Percentiles rank a stretch among this genome's conserved stretches.
Conservation (phyloP, 805 yeast species). For the Zygosaccharomyces lentus region DNA sequence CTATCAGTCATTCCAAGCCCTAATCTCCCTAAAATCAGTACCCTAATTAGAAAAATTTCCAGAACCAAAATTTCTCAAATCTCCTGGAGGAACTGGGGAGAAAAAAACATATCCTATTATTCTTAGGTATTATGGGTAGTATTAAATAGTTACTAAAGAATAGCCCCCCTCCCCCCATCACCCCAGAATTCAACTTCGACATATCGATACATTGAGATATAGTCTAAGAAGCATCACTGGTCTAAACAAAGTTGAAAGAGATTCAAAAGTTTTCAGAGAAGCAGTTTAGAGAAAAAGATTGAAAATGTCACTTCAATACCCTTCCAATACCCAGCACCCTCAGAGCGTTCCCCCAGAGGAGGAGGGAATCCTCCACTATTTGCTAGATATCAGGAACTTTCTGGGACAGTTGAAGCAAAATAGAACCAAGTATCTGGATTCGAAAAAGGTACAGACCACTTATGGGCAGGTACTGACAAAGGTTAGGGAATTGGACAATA, state of each 20-base stretch:
- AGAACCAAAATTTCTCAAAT: slow-evolving; percentile 1
- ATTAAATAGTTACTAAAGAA: background rate
- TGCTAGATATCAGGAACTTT: slow-evolving; percentile 41
- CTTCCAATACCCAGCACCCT: slow-evolving; percentile 20
- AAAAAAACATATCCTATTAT: background rate
- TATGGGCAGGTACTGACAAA: slow-evolving; percentile 55
- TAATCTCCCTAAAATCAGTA: background rate
- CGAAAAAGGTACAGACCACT: slow-evolving; percentile 58
- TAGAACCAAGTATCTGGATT: slow-evolving; percentile 58
- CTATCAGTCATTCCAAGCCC: background rate
- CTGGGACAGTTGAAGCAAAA: slow-evolving; percentile 55
- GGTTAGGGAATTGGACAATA: slow-evolving; percentile 49
- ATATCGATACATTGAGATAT: background rate
- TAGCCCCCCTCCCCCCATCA: background rate
- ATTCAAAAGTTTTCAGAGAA: background rate
- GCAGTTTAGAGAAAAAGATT: background rate
- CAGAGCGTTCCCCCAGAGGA: slow-evolving; percentile 38
- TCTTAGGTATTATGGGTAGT: background rate
- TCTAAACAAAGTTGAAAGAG: background rate
- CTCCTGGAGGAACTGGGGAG: slow-evolving; percentile 3
- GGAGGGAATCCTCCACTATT: slow-evolving; percentile 37
- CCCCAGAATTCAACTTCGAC: background rate
- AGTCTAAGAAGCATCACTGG: background rate
- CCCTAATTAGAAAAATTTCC: slow-evolving; percentile 4
- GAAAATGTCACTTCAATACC: background rate